Conservation (phyloP, 1,139 yeast genomes). For the Diutina sp. region DNA sequence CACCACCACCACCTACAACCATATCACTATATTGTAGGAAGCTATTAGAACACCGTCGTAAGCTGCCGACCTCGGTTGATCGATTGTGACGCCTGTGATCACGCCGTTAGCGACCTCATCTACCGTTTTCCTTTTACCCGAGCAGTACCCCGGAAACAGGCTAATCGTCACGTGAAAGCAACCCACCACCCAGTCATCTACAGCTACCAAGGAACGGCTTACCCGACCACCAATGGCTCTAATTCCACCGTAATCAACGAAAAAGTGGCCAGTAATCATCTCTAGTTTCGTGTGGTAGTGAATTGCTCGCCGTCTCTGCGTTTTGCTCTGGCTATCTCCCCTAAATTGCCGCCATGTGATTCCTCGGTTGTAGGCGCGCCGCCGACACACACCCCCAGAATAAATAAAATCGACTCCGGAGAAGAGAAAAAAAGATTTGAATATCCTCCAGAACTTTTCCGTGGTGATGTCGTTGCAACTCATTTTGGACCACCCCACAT, state of each 20-base stretch:
- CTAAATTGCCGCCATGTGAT: neutral
- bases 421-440: neutral
- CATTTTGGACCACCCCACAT: conserved; percentile 48
- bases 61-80: neutral
- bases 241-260: neutral
- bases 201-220: neutral
- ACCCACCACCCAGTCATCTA: neutral
- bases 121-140: neutral
- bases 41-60: too few relatives aligned
- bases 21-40: too few relatives aligned
- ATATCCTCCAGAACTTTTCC: neutral
- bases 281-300: too few relatives aligned
- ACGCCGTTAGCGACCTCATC: neutral
- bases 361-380: neutral
- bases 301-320: neutral
- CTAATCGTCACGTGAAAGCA: neutral
- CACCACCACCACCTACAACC: too few relatives aligned
- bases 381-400: neutral
- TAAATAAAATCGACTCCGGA: neutral
- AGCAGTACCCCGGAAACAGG: conserved; percentile 1
- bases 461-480: neutral
- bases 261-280: too few relatives aligned
- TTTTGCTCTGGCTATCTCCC: neutral
- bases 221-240: neutral
- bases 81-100: neutral